These are phyloP conservation scores for Blastobotrys robertii DNA, from an alignment of 805 yeast species.

Conservation along the genomic window DNA sequence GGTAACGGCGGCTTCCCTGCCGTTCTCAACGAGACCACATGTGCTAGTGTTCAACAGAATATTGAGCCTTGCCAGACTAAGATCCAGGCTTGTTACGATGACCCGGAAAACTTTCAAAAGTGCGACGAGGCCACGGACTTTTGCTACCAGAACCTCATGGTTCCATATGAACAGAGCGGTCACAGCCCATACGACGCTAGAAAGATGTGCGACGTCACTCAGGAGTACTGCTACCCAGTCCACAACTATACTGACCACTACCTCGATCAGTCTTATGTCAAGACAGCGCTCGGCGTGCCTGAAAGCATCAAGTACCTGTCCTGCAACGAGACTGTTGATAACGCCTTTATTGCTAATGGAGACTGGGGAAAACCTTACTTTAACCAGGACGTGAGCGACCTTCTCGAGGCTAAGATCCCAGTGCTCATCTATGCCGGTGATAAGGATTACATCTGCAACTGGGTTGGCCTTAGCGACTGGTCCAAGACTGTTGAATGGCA, in stretches of 20 bases:
- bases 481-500: constrained; percentile 55
- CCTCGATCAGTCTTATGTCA: constrained; percentile 64
- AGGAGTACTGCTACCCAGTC: constrained; percentile 62
- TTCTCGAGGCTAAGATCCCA: constrained; percentile 57
- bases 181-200: constrained; percentile 84
- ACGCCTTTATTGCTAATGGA: constrained; percentile 48
- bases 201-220: constrained; percentile 40
- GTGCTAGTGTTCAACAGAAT: constrained; percentile 53
- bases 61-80: constrained; percentile 70
- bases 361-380: constrained; percentile 80
- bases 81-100: constrained; percentile 61
- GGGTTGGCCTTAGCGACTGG: constrained; percentile 84
- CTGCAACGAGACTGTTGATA: constrained; percentile 60
- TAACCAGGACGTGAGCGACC: constrained; percentile 55
- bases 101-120: constrained; percentile 57
- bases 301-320: constrained; percentile 67
- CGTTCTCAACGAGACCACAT: constrained; percentile 65
- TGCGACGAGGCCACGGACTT: constrained; percentile 87
- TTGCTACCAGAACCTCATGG: constrained; percentile 73
- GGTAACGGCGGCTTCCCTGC: constrained; percentile 81
- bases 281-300: constrained; percentile 72
- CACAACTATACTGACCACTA: constrained; percentile 62
- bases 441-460: constrained; percentile 79
- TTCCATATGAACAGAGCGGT: constrained; percentile 70
- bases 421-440: constrained; percentile 81